Evolutionary conservation across 345 rosid genomes (phyloP).

Genomic region (Bretschneidera sinensis): DNA sequence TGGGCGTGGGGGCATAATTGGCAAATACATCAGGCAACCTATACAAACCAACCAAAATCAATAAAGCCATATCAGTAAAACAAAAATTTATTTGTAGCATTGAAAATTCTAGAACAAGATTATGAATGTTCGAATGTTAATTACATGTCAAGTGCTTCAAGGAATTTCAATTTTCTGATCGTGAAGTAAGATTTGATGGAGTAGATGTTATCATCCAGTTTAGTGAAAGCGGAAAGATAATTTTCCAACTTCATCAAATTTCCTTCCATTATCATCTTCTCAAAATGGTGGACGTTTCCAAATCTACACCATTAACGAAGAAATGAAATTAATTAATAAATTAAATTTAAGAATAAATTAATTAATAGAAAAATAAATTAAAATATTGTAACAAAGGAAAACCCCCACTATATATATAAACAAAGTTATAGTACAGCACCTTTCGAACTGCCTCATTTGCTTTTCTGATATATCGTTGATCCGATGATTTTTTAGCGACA

Average conservation of each 20-base stretch:
- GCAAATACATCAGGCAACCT: no score
- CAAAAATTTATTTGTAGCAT: not conserved
- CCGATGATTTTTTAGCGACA: no score
- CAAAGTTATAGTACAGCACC: no score
- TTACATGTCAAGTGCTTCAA: conserved; percentile 18
- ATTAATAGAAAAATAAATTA: not conserved
- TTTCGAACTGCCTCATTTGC: no score
- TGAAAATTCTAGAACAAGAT: no score
- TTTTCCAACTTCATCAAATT: conserved; percentile 9
- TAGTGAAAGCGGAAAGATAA: conserved; percentile 16
- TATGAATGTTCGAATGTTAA: not conserved
- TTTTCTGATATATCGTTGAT: no score
- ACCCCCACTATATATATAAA: no score
- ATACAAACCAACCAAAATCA: no score
- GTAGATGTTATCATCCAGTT: not conserved
- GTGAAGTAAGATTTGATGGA: conserved; percentile 12
- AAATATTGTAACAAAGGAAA: not conserved
- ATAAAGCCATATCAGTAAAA: no score
- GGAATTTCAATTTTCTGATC: conserved; percentile 12
- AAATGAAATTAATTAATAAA: not conserved
- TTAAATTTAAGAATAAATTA: not conserved
- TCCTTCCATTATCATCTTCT: conserved; percentile 4
- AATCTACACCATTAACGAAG: no score
- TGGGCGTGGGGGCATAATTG: no score
- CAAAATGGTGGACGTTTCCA: conserved; percentile 9